phyloP scores from a whole-genome alignment of 192 early-diverging fungal genomes.

The Backusella parvicylindrica region DNA sequence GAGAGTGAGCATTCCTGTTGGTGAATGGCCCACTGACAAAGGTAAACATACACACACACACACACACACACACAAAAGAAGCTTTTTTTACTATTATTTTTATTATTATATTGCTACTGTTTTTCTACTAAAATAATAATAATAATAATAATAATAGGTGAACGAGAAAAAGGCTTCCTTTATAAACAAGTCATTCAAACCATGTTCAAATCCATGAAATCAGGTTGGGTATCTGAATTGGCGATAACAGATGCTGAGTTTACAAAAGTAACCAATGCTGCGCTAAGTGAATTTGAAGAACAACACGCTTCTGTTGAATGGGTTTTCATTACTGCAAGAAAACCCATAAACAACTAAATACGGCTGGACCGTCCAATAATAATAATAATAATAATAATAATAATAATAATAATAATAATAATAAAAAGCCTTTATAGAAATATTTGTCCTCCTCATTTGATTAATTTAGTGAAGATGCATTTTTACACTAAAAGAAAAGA shows the following conservation, averaged over 20 bases:
- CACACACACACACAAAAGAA: not conserved
- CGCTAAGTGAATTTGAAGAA: conserved; percentile 35
- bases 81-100: not conserved
- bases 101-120: not conserved
- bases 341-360: not conserved
- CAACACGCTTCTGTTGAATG: conserved; percentile 15
- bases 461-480: not conserved
- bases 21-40: conserved; percentile 33
- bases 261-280: conserved; percentile 15
- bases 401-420: not conserved
- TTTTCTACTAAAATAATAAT: not conserved
- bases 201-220: conserved; percentile 28
- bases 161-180: conserved; percentile 30
- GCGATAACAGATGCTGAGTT: conserved; percentile 21
- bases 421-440: not conserved
- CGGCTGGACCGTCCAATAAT: not conserved
- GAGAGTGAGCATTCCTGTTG: conserved; percentile 22
- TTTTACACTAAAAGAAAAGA: not conserved
- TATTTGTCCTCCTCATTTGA: too few species aligned
- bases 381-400: not conserved
- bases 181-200: conserved; percentile 30
- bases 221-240: conserved; percentile 21
- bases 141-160: conserved; percentile 8
- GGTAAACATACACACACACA: conserved; percentile 2
- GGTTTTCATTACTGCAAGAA: conserved; percentile 26